Percentiles rank a stretch among this genome's conserved stretches.
These are phyloP conservation scores for Helminthosporium solani DNA, from an alignment of 2,329 filamentous ascomycete genomes.

Conservation along the genomic window DNA sequence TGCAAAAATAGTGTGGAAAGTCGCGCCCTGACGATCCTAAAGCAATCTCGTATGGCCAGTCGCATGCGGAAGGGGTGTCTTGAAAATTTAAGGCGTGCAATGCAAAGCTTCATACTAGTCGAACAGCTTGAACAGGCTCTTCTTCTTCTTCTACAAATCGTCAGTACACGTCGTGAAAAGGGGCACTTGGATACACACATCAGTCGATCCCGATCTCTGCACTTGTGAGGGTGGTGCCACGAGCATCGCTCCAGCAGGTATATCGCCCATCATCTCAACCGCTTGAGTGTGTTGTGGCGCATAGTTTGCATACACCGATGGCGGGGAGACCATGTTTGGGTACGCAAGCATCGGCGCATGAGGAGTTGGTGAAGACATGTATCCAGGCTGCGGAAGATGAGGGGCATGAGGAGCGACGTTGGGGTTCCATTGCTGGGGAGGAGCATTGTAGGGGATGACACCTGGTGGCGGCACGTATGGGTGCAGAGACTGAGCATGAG, in stretches of 20 bases:
- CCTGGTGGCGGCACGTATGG: not conserved
- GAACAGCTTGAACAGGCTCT: constrained; percentile 26
- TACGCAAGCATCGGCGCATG: constrained; percentile 8
- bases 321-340: constrained; percentile 11
- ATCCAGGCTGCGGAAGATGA: not conserved
- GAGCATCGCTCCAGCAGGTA: constrained; percentile 13
- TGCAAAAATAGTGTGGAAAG: no score
- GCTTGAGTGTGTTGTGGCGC: constrained; percentile 12
- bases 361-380: constrained; percentile 4
- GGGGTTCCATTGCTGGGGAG: constrained; percentile 9
- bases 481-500: constrained; percentile 5
- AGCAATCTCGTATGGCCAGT: no score
- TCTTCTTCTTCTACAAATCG: constrained; percentile 23
- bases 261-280: constrained; percentile 20
- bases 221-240: constrained; percentile 13
- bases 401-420: constrained; percentile 8
- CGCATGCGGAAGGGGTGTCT: no score
- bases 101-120: not conserved
- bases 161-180: constrained; percentile 1
- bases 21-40: no score
- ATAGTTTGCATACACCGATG: constrained; percentile 13
- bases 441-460: constrained; percentile 6
- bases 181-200: constrained; percentile 12
- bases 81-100: no score
- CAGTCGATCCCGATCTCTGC: constrained; percentile 15